Base-by-base conservation (phyloP, 2,329 filamentous ascomycete genomes). In the Fusarium devonianum region DNA sequence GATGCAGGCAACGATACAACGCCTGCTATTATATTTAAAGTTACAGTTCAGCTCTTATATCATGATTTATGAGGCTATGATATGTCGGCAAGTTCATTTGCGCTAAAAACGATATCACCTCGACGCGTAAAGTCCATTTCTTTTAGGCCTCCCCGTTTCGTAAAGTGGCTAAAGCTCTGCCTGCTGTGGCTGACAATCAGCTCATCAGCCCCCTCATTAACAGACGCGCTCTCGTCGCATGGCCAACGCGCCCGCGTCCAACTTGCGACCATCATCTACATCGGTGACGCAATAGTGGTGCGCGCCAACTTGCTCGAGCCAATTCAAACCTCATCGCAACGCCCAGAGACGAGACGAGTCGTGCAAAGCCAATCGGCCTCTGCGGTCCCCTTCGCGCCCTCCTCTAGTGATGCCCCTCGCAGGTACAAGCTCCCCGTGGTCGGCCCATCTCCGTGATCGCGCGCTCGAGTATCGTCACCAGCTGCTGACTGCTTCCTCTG, bases 251-350 rank as follows among this genome's bases (percentile, higher is more conserved):
- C 39, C 48, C 32, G 35, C 38, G 51, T 26, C 42, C 56, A 60
- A 59, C 57, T 60, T 60, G 57, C 57, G 57, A 58, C 56, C 52
- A 33, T 35, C 57, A 60, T 38, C 53, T 29, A 35, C 44, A 29
- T 26, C 56, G 51, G 57, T 60, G 57, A 60, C 57, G 57, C 57
- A 60, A 60, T 60, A 51, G 53, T n/a, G 41, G 14, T 16, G 9
- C 29, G 14, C 29, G 5, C n/a, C 23, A 26, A n/a, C 10, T 12
- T 32, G 23, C 19, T 44, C 40, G n/a, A n/a, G n/a, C n/a, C n/a
- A n/a, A n/a, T n/a, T n/a, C n/a, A n/a, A 22, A 7, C 21, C 17
- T 33, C 32, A 21, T 28, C 17, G n/a, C 16, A 44, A 28, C 41
- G 23, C 32, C 22, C 4, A 16, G 2, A 22, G 41, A 16, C 21